These are phyloP conservation scores for Candida orba DNA, from an alignment of 805 yeast genomes.

Conservation along the genomic window DNA sequence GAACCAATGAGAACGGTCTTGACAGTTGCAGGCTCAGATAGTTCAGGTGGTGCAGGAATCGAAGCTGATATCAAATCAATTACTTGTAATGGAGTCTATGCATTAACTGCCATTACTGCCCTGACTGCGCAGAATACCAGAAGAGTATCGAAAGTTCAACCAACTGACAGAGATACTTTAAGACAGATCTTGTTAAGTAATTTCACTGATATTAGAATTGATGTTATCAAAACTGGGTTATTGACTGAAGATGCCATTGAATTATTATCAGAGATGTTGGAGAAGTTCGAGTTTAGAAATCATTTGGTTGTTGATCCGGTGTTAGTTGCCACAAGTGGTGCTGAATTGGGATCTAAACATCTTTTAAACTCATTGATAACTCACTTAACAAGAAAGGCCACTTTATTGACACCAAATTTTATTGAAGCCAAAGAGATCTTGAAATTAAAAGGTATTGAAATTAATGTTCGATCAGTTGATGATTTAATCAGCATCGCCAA, in stretches of 20 bases:
- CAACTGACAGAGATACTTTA: slow-evolving; percentile 38
- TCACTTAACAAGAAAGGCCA: slow-evolving; percentile 43
- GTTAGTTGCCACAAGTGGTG: slow-evolving; percentile 76
- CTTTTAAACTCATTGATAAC: slow-evolving; percentile 38
- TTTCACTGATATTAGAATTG: slow-evolving; percentile 52
- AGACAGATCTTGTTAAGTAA: slow-evolving; percentile 43
- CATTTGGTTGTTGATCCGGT: slow-evolving; percentile 74
- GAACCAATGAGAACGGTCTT: slow-evolving; percentile 32
- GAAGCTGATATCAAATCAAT: slow-evolving; percentile 85
- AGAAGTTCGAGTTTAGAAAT: slow-evolving; percentile 24
- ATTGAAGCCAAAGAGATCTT: slow-evolving; percentile 51
- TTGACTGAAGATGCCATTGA: slow-evolving; percentile 48
- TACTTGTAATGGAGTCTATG: slow-evolving; percentile 68
- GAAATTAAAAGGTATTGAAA: slow-evolving; percentile 24
- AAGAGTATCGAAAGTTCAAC: slow-evolving; percentile 34
- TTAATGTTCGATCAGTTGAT: slow-evolving; percentile 28
- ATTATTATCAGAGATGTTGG: slow-evolving; percentile 34
- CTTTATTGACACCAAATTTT: slow-evolving; percentile 68
- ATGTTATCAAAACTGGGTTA: slow-evolving; percentile 79
- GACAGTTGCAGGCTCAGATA: slow-evolving; percentile 69
- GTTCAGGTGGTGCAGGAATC: slow-evolving; percentile 88
- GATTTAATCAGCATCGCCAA: slow-evolving; percentile 34
- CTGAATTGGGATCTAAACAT: slow-evolving; percentile 41
- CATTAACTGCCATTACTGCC: slow-evolving; percentile 69
- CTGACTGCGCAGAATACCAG: slow-evolving; percentile 73